A percentile compares a stretch with the other conserved stretches of the same genome.
Conservation (phyloP, 2,329 filamentous ascomycete species). For the Penicillium sp. region DNA sequence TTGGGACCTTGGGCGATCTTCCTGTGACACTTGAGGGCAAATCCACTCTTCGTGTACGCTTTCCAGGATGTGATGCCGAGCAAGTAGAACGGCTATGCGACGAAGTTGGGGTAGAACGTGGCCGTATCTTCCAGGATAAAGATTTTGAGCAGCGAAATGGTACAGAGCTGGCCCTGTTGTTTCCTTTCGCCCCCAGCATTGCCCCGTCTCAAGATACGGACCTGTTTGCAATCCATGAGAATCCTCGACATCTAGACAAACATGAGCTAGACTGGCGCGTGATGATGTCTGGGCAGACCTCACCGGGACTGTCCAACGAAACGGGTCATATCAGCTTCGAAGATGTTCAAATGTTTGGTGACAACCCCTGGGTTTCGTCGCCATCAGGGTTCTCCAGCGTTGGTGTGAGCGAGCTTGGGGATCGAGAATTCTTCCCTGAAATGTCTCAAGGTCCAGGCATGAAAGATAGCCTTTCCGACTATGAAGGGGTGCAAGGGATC, state of each 20-base stretch:
- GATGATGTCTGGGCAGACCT: slow-evolving; percentile 50
- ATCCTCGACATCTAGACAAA: slow-evolving; percentile 19
- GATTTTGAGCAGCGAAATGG: slow-evolving; percentile 67
- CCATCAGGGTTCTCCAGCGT: slow-evolving; percentile 57
- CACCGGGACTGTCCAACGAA: slow-evolving; percentile 21
- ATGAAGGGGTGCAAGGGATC: slow-evolving; percentile 63
- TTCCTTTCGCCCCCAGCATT: slow-evolving; percentile 74
- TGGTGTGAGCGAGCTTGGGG: slow-evolving; percentile 50
- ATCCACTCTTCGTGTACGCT: slow-evolving; percentile 72
- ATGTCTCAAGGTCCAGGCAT: slow-evolving; percentile 30
- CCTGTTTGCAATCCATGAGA: slow-evolving; percentile 41
- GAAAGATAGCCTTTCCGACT: slow-evolving; percentile 45
- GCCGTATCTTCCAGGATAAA: slow-evolving; percentile 72
- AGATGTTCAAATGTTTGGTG: slow-evolving; percentile 40
- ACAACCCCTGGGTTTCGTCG: slow-evolving; percentile 53
- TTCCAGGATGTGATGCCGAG: slow-evolving; percentile 82
- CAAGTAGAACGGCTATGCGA: slow-evolving; percentile 80
- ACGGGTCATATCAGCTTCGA: slow-evolving; percentile 36
- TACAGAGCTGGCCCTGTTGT: slow-evolving; percentile 70
- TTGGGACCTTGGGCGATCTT: slow-evolving; percentile 76
- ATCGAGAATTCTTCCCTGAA: slow-evolving; percentile 38
- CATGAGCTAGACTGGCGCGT: slow-evolving; percentile 51
- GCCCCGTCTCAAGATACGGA: slow-evolving; percentile 41
- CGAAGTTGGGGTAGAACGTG: slow-evolving; percentile 79
- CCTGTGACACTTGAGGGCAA: slow-evolving; percentile 69